Evolutionary conservation across 2,329 filamentous ascomycete genomes (phyloP).

Genomic region (Pleomassaria siparia): DNA sequence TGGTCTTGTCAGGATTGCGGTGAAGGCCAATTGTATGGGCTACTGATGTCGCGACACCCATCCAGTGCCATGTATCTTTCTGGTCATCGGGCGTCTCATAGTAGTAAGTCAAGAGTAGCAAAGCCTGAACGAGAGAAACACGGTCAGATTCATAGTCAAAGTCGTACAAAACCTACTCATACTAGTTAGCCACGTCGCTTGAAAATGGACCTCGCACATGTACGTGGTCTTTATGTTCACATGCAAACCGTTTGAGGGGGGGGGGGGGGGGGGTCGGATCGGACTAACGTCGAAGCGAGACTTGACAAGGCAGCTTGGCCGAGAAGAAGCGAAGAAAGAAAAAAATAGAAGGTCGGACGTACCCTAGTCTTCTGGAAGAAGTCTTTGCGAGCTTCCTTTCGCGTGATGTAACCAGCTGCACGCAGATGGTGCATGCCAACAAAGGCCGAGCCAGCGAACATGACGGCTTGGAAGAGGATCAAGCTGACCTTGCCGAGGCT

Average conservation of each 20-base stretch:
- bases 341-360: constrained; percentile 41
- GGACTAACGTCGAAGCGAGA: not conserved
- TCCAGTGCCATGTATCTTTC: constrained; percentile 99
- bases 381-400: constrained; percentile 80
- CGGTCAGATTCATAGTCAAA: constrained; percentile 94
- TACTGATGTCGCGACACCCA: constrained; percentile 91
- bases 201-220: not conserved
- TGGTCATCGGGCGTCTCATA: constrained; percentile 96
- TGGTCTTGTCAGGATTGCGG: constrained; percentile 77
- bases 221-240: constrained; percentile 1
- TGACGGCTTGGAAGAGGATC: constrained; percentile 87
- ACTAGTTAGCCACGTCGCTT: constrained; percentile 13
- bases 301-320: not conserved
- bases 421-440: constrained; percentile 77
- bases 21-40: constrained; percentile 93
- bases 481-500: constrained; percentile 74
- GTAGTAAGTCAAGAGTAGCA: constrained; percentile 95
- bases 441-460: constrained; percentile 90
- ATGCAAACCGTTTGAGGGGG: constrained; percentile 5
- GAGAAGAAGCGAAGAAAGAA: constrained; percentile 1
- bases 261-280: no score
- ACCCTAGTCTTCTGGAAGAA: constrained; percentile 89
- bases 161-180: constrained; percentile 75
- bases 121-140: constrained; percentile 81
- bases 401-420: constrained; percentile 73